phyloP scores from a whole-genome alignment of 805 yeast species.

The Lachancea sp. region DNA sequence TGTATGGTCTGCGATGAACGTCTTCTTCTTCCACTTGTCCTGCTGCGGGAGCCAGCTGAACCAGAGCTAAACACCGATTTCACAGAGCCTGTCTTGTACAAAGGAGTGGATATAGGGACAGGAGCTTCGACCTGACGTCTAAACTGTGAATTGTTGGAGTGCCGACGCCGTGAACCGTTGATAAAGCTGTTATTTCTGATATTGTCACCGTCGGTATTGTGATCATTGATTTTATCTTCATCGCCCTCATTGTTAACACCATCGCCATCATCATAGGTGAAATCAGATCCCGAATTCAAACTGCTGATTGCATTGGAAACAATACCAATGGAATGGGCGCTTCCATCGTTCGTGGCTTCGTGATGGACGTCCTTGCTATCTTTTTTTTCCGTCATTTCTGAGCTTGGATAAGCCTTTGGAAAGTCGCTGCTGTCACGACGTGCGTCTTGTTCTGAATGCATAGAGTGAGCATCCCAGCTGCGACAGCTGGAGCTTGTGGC shows the following conservation, averaged over 20 bases:
- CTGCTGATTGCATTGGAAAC: background rate
- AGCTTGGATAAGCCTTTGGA: background rate
- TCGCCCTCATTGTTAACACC: too few relatives aligned
- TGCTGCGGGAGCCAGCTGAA: background rate
- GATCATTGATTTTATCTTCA: too few relatives aligned
- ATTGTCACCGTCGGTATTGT: too few relatives aligned
- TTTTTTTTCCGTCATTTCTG: background rate
- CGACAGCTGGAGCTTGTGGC: background rate
- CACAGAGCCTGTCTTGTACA: background rate
- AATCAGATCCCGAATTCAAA: background rate
- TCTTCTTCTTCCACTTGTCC: constrained; percentile 5
- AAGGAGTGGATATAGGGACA: background rate
- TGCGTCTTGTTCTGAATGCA: background rate
- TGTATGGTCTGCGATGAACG: constrained; percentile 32
- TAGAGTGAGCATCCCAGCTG: background rate
- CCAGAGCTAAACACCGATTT: background rate
- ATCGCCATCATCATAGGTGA: too few relatives aligned
- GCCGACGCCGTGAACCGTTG: background rate
- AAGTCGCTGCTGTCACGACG: too few relatives aligned
- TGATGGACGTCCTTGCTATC: background rate
- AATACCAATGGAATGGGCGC: background rate
- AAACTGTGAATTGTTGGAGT: background rate
- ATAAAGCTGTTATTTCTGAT: background rate
- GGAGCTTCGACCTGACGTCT: background rate
- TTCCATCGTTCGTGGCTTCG: background rate